Percentiles rank a stretch among this genome's conserved stretches.
These are phyloP conservation scores for Vanrija sp. DNA, from an alignment of 1,284 basidiomycete genomes.

Conservation along the genomic window DNA sequence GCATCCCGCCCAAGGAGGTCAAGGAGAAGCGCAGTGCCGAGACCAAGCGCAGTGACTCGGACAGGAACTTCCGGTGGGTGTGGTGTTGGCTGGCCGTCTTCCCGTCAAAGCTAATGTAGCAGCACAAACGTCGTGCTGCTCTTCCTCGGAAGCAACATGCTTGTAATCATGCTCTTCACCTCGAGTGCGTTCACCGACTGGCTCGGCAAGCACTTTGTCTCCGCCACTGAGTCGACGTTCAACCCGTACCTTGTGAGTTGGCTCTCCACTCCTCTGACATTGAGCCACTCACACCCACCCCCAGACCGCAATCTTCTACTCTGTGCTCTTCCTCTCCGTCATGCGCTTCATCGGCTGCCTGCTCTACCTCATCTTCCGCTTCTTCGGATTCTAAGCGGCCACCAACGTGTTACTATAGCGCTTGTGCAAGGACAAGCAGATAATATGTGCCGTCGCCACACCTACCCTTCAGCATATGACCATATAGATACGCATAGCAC, in stretches of 20 bases:
- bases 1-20: conserved; percentile 55
- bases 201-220: conserved; percentile 42
- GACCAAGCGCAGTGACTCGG: conserved; percentile 76
- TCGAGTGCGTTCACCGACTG: conserved; percentile 62
- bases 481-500: background rate
- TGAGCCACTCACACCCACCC: background rate
- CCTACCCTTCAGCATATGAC: background rate
- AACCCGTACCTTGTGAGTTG: conserved; percentile 67
- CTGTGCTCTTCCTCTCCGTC: conserved; percentile 72
- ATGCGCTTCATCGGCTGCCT: conserved; percentile 73
- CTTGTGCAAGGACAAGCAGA: background rate
- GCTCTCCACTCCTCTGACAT: too few relatives aligned
- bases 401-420: conserved; percentile 46
- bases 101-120: background rate
- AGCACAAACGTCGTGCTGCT: conserved; percentile 74
- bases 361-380: conserved; percentile 69
- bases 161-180: conserved; percentile 76
- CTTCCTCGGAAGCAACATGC: conserved; percentile 83
- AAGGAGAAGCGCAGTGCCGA: conserved; percentile 79
- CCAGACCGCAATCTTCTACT: conserved; percentile 68
- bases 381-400: conserved; percentile 38
- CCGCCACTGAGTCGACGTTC: conserved; percentile 58
- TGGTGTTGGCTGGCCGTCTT: background rate
- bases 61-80: background rate
- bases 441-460: background rate